These are phyloP conservation scores for Blastobotrys peoriensis DNA, from an alignment of 805 yeast species.

Conservation along the genomic window DNA sequence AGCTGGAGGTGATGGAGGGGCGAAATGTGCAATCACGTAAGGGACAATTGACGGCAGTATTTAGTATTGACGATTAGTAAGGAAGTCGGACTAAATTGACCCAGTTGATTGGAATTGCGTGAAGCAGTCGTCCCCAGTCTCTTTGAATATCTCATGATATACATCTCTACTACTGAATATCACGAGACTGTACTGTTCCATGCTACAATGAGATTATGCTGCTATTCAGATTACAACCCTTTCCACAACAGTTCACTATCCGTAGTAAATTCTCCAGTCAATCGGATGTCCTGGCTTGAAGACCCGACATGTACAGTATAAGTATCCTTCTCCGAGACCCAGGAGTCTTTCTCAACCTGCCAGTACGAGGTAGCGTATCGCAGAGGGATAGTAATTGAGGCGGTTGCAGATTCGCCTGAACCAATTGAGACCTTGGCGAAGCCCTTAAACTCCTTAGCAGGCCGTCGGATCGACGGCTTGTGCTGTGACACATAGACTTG, in stretches of 20 bases:
- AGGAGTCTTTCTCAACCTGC: slow-evolving; percentile 42
- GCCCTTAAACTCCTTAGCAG: slow-evolving; percentile 55
- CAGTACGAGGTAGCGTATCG: slow-evolving; percentile 52
- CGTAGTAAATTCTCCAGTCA: slow-evolving; percentile 15
- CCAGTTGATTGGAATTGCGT: too few species aligned
- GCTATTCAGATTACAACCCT: slow-evolving; percentile 23
- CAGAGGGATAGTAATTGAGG: slow-evolving; percentile 35
- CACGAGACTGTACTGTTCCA: too few species aligned
- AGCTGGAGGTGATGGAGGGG: too few species aligned
- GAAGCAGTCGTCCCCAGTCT: too few species aligned
- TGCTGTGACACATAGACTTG: slow-evolving; percentile 44
- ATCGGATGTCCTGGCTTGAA: slow-evolving; percentile 13
- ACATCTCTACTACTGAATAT: too few species aligned
- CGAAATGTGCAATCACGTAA: too few species aligned
- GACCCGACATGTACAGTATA: slow-evolving; percentile 35
- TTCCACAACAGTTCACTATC: slow-evolving; percentile 22
- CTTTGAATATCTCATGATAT: too few species aligned
- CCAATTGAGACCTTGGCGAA: slow-evolving; percentile 44
- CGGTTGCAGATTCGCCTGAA: slow-evolving; percentile 40
- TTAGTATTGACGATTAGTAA: too few species aligned
- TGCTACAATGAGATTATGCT: too few species aligned
- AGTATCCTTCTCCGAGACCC: slow-evolving; percentile 48
- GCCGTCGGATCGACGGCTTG: slow-evolving; percentile 41
- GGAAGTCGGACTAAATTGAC: too few species aligned
- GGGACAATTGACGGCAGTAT: too few species aligned